Percentiles rank a stretch among this genome's conserved stretches.
phyloP scores from a whole-genome alignment of 257 asterid species.

The Phtheirospermum japonicum region DNA sequence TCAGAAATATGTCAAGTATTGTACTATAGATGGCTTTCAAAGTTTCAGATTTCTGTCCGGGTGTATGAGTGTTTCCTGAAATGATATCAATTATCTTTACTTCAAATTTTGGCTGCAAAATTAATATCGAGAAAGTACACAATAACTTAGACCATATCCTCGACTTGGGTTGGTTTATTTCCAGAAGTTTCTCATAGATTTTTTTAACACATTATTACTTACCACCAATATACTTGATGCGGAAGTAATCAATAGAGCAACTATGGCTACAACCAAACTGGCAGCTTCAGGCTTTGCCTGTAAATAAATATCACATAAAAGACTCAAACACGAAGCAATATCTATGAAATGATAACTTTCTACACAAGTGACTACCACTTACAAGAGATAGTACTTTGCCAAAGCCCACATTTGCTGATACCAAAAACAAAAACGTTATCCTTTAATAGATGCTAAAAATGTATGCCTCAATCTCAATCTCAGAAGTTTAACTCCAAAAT shows the following conservation, averaged over 20 bases:
- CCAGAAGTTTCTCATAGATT: neutral
- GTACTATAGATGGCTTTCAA: conserved; percentile 40
- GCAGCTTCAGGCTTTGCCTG: conserved; percentile 87
- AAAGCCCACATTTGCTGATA: conserved; percentile 69
- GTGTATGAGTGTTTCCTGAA: conserved; percentile 36
- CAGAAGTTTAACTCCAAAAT: conserved; percentile 13
- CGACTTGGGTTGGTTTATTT: neutral
- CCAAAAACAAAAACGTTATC: conserved; percentile 28
- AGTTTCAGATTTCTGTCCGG: conserved; percentile 37
- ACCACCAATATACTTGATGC: conserved; percentile 73
- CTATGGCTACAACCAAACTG: conserved; percentile 55
- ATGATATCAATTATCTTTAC: conserved; percentile 49
- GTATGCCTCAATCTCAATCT: conserved; percentile 4
- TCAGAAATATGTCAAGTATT: conserved; percentile 32
- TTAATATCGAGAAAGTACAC: neutral
- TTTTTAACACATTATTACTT: conserved; percentile 32
- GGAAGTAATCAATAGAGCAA: conserved; percentile 72
- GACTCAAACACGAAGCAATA: neutral
- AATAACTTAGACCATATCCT: conserved; percentile 13
- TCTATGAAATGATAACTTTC: neutral
- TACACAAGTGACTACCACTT: conserved; percentile 33
- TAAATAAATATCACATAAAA: conserved; percentile 28
- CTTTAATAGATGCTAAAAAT: neutral
- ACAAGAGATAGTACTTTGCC: conserved; percentile 71
- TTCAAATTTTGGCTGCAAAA: conserved; percentile 45